Base-by-base conservation (phyloP, 1,139 yeast genomes). In the Candida gigantensis region DNA sequence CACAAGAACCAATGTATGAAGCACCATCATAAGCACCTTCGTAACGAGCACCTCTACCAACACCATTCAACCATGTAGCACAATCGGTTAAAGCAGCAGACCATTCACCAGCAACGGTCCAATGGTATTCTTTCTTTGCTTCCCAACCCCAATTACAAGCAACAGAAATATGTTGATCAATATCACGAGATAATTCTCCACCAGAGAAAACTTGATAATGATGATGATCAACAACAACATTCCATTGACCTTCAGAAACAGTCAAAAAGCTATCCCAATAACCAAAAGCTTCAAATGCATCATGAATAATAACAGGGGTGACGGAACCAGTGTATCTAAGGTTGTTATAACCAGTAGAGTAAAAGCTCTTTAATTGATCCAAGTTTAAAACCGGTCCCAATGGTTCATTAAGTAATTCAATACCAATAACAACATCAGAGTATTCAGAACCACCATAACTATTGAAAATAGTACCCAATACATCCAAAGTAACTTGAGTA, bases 361-460 rank as follows among this genome's bases (percentile, higher is more conserved):
- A 83, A 57, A 74, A 85, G 30, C 71, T 60, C 55, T 79, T 72
- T 49, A 90, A 66, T 48, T 70, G 59, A 45, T 70, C 64, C 75
- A 84, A 67, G 55, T 80, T 75, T 40, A 85, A 64, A 4, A 66
- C 56, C 4, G 89, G 75, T 6, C 95, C 95, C 49, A 87, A 68
- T 12, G 98, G 98, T 65, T 90, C 98, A 59, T 90, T 90, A 31
- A 90, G 68, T 41, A 88, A 73, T 66, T 92, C 89, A 49, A 90
- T 81, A 30, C 96, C 96, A 47, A 81, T 72, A 24, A 90, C 81
- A 21, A 84, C 87, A 55, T 86, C 95, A 36, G 70, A 58, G 59
- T 77, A 84, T 30, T 77, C 69, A 20, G 62, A 60, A n/a, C 67
- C 69, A 23, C 89, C 94, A 62, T 89, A 90, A 54, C 81, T 82